Conservation (phyloP, 352 stramenopile genomes). For the Phytophthora aleatoria region DNA sequence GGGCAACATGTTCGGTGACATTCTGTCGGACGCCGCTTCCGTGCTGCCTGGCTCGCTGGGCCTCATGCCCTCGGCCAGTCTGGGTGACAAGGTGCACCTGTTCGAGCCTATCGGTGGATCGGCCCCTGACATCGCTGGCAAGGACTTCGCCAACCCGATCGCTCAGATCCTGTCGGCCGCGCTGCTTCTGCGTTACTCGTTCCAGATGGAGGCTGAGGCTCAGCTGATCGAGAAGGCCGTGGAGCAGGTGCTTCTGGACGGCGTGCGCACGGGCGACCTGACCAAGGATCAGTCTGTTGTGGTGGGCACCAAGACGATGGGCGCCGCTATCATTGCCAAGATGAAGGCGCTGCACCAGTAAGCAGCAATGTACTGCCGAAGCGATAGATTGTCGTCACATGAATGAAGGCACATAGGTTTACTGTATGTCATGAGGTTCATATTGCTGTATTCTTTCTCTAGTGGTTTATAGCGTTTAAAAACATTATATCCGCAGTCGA, state of each 20-base stretch:
- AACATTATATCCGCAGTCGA: not conserved
- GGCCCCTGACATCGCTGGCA: slow-evolving; percentile 97
- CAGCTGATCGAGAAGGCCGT: slow-evolving; percentile 83
- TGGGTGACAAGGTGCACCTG: slow-evolving; percentile 90
- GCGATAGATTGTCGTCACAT: slow-evolving; percentile 18
- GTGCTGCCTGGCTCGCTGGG: slow-evolving; percentile 98
- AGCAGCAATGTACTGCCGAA: slow-evolving; percentile 9
- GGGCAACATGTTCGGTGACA: slow-evolving; percentile 99
- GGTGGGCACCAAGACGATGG: slow-evolving; percentile 80
- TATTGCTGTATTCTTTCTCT: slow-evolving; percentile 1
- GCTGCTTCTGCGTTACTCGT: slow-evolving; percentile 97
- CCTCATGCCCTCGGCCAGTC: slow-evolving; percentile 98
- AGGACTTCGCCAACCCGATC: slow-evolving; percentile 97
- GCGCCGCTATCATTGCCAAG: slow-evolving; percentile 81
- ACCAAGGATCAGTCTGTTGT: slow-evolving; percentile 57
- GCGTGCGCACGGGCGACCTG: slow-evolving; percentile 87
- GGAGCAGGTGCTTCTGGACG: slow-evolving; percentile 82
- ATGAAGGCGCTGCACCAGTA: slow-evolving; percentile 60
- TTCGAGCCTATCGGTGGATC: slow-evolving; percentile 99
- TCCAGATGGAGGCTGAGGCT: slow-evolving; percentile 81
- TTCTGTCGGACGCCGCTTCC: slow-evolving; percentile 97
- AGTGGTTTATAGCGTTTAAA: not conserved
- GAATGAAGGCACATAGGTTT: slow-evolving; percentile 22
- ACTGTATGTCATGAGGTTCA: slow-evolving; percentile 17
- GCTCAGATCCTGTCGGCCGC: slow-evolving; percentile 98